Percentiles rank a stretch among this genome's conserved stretches.
These are phyloP conservation scores for Huntiella savannae DNA, from an alignment of 2,329 filamentous ascomycete species.

Conservation along the genomic window DNA sequence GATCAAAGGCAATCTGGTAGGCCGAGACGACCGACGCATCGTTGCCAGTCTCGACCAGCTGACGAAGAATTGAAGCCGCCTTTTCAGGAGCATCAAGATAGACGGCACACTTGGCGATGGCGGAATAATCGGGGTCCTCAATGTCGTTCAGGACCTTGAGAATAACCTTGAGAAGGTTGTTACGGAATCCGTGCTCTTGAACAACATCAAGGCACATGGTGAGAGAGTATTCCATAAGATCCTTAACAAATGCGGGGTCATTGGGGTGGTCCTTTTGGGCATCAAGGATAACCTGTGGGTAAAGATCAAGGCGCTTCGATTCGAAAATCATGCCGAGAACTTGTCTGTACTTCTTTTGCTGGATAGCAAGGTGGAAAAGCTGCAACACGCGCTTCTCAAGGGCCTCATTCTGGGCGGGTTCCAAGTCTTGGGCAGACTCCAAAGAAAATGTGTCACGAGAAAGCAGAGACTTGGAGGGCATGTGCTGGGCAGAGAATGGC, in stretches of 20 bases:
- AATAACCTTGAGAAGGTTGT: conserved; percentile 72
- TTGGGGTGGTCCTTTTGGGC: conserved; percentile 50
- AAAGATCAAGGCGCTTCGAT: conserved; percentile 74
- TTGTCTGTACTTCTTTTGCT: conserved; percentile 74
- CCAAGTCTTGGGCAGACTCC: conserved; percentile 30
- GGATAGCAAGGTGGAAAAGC: conserved; percentile 78
- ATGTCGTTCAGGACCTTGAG: conserved; percentile 91
- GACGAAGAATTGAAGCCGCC: conserved; percentile 67
- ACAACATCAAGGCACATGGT: conserved; percentile 96
- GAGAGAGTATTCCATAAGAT: conserved; percentile 90
- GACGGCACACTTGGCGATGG: conserved; percentile 93
- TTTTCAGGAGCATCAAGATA: conserved; percentile 85
- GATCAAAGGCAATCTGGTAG: conserved; percentile 93
- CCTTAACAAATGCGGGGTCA: conserved; percentile 52
- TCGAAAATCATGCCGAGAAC: conserved; percentile 95
- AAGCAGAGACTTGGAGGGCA: conserved; percentile 88
- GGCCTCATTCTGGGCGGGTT: conserved; percentile 15
- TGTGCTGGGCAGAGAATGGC: conserved; percentile 81
- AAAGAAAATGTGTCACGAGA: conserved; percentile 37
- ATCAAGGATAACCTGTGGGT: conserved; percentile 70
- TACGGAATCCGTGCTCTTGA: conserved; percentile 72
- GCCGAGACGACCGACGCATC: conserved; percentile 64
- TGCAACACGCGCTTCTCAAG: conserved; percentile 34
- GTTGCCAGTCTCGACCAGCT: conserved; percentile 64
- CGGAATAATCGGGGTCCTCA: conserved; percentile 86